Percentiles rank a stretch among this genome's conserved stretches.
phyloP scores from a whole-genome alignment of 768 basidiomycete species.

The Tulasnella calospora region DNA sequence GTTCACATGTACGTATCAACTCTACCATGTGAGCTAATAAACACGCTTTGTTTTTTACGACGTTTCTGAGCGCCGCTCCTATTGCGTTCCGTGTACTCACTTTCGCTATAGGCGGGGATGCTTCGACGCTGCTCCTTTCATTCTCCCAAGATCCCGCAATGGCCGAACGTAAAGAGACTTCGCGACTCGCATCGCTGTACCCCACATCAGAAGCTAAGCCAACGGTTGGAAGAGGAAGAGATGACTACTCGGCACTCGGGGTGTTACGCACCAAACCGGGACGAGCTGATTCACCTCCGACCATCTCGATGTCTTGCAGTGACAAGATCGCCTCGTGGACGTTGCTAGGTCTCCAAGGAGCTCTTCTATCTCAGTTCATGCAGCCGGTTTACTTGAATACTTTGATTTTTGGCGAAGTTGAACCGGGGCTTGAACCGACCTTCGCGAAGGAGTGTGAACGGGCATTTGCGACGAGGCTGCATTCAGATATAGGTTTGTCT shows the following conservation, averaged over 20 bases:
- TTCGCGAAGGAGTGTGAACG: constrained; percentile 61
- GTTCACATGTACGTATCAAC: constrained; percentile 75
- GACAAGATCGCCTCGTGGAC: constrained; percentile 92
- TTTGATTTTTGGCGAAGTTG: constrained; percentile 72
- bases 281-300: constrained; percentile 79
- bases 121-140: constrained; percentile 75
- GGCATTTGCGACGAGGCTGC: constrained; percentile 59
- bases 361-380: constrained; percentile 51
- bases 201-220: constrained; percentile 35
- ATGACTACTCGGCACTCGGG: constrained; percentile 68
- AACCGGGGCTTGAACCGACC: constrained; percentile 37
- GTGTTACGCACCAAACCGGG: constrained; percentile 92
- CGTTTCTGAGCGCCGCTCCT: background rate
- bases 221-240: constrained; percentile 62
- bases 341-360: constrained; percentile 80
- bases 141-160: constrained; percentile 66
- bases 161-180: constrained; percentile 53
- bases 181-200: constrained; percentile 32
- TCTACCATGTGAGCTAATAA: constrained; percentile 49
- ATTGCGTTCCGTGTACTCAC: constrained; percentile 4
- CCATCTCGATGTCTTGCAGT: constrained; percentile 85
- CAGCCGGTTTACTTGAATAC: constrained; percentile 58
- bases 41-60: constrained; percentile 27
- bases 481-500: background rate
- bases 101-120: constrained; percentile 72